Percentiles rank a stretch among this genome's conserved stretches.
phyloP scores from a whole-genome alignment of 768 basidiomycete genomes.

The Panellus pusillus region DNA sequence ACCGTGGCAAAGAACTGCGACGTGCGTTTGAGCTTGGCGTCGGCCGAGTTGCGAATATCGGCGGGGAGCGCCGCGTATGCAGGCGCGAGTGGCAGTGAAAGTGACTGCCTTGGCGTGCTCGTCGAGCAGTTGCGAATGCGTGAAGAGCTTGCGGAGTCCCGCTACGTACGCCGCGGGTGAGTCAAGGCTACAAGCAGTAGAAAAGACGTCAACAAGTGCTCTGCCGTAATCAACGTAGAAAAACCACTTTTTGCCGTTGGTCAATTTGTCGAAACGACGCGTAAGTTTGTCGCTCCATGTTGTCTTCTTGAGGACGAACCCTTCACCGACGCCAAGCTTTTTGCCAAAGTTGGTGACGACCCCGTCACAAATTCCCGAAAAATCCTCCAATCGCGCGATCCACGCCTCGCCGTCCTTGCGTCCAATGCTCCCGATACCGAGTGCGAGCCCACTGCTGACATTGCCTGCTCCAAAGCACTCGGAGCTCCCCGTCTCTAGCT shows the following conservation, averaged over 20 bases:
- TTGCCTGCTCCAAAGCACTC: conserved; percentile 80
- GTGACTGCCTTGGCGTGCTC: conserved; percentile 79
- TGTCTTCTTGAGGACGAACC: conserved; percentile 80
- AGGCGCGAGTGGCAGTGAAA: conserved; percentile 63
- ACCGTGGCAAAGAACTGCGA: conserved; percentile 94
- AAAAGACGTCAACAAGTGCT: conserved; percentile 11
- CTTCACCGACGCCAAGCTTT: conserved; percentile 87
- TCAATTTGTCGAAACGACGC: conserved; percentile 78
- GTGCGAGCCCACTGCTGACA: conserved; percentile 68
- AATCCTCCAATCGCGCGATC: conserved; percentile 78
- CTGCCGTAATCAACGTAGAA: background rate
- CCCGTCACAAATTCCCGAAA: conserved; percentile 74
- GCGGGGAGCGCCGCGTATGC: conserved; percentile 70
- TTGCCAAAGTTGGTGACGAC: conserved; percentile 82
- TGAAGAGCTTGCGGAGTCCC: conserved; percentile 72
- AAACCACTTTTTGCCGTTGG: conserved; percentile 84
- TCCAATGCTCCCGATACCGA: conserved; percentile 76
- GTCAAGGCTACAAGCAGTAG: conserved; percentile 73
- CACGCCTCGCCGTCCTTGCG: conserved; percentile 79
- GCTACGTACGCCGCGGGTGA: conserved; percentile 84
- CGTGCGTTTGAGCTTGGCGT: conserved; percentile 72
- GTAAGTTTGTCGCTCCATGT: conserved; percentile 76
- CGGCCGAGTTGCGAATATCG: conserved; percentile 63
- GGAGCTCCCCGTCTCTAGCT: conserved; percentile 68
- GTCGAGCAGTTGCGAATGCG: conserved; percentile 76